phyloP scores from a whole-genome alignment of 2,329 filamentous ascomycete species.

The Exophiala dermatitidis region DNA sequence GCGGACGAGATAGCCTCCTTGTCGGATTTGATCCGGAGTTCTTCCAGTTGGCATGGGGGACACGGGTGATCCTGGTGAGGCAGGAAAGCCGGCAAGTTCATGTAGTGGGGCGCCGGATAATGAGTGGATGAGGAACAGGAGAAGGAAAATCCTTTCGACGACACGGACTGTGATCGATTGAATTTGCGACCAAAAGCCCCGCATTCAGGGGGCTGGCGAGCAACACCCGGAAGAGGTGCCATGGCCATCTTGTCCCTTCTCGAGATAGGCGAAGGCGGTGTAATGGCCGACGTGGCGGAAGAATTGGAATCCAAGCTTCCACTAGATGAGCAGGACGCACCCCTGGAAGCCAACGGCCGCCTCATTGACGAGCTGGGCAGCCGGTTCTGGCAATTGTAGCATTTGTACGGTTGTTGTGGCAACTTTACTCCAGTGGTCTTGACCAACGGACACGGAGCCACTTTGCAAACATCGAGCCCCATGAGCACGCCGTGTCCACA shows the following conservation, averaged over 20 bases:
- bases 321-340: conserved; percentile 17
- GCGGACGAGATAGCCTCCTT: conserved; percentile 20
- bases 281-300: conserved; percentile 9
- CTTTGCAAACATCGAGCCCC: conserved; percentile 22
- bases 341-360: conserved; percentile 11
- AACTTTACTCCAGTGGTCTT: conserved; percentile 24
- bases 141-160: conserved; percentile 22
- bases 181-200: conserved; percentile 13
- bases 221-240: conserved; percentile 22
- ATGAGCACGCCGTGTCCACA: conserved; percentile 26
- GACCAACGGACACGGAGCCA: conserved; percentile 23
- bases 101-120: conserved; percentile 22
- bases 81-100: conserved; percentile 22
- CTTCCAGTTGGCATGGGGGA: conserved; percentile 26
- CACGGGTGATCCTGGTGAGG: conserved; percentile 27
- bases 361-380: conserved; percentile 10
- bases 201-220: conserved; percentile 20
- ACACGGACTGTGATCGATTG: conserved; percentile 13
- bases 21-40: conserved; percentile 15
- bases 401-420: conserved; percentile 27
- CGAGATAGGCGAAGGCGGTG: conserved; percentile 18
- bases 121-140: conserved; percentile 24
- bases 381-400: conserved; percentile 26
- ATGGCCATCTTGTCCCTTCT: conserved; percentile 9
- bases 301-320: conserved; percentile 22